Evolutionary conservation across 495 filamentous ascomycete species (phyloP).

Genomic region (Sphaerosporella brunnea): DNA sequence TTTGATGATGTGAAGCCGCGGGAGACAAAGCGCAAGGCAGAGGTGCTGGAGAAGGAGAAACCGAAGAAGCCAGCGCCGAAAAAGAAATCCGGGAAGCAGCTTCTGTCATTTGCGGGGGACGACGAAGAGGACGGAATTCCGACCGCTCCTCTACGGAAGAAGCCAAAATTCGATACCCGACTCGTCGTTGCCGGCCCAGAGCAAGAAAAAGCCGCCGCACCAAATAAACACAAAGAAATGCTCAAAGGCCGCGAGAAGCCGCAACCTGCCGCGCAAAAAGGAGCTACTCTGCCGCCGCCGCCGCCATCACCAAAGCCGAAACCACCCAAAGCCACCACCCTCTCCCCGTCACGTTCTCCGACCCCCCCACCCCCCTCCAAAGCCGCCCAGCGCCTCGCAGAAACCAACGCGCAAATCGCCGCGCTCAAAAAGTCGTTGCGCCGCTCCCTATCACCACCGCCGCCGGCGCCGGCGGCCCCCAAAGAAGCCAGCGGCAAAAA

Average conservation of each 20-base stretch:
- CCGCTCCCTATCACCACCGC: conserved; percentile 30
- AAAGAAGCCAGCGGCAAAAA: conserved; percentile 27
- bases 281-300: conserved; percentile 17
- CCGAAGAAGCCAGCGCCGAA: conserved; percentile 32
- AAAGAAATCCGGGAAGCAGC: conserved; percentile 54
- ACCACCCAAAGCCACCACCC: conserved; percentile 18
- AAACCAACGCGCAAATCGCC: conserved; percentile 81
- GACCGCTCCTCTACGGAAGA: conserved; percentile 49
- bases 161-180: conserved; percentile 77
- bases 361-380: conserved; percentile 5
- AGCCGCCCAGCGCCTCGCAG: conserved; percentile 23
- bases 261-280: too few species aligned
- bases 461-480: neutral
- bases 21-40: conserved; percentile 30
- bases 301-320: conserved; percentile 15
- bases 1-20: conserved; percentile 73
- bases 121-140: conserved; percentile 52
- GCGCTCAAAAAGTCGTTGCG: conserved; percentile 85
- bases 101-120: conserved; percentile 81
- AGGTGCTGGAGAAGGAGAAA: conserved; percentile 29
- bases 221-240: conserved; percentile 23
- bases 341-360: conserved; percentile 8
- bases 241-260: neutral
- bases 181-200: conserved; percentile 40
- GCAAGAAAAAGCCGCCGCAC: conserved; percentile 5